Evolutionary conservation across 176 grass and related monocot genomes (phyloP).

Genomic region (Aegilops umbellulata): DNA sequence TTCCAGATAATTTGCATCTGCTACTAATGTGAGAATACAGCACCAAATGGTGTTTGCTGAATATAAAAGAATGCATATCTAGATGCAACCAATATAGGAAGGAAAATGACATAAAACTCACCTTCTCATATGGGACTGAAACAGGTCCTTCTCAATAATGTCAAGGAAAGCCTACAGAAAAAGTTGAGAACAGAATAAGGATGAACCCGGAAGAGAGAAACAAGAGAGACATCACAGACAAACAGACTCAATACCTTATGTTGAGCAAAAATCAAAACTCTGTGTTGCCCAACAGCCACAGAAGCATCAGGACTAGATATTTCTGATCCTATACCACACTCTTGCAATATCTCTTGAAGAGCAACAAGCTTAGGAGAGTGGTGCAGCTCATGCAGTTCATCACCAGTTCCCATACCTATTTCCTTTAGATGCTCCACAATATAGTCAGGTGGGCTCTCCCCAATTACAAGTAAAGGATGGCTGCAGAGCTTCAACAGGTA

Average conservation of each 20-base stretch:
- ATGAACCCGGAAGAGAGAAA: conserved; percentile 9
- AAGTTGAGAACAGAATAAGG: not conserved
- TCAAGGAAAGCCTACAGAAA: conserved; percentile 83
- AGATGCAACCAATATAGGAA: not conserved
- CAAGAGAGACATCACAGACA: not conserved
- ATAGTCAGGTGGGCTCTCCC: conserved; percentile 60
- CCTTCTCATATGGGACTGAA: conserved; percentile 92
- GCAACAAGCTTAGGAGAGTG: conserved; percentile 98
- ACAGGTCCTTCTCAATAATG: conserved; percentile 96
- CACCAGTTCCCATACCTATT: conserved; percentile 45
- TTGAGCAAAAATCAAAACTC: conserved; percentile 98
- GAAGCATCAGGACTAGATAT: conserved; percentile 78
- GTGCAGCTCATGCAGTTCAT: conserved; percentile 84
- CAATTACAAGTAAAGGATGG: conserved; percentile 86
- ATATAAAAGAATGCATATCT: not conserved
- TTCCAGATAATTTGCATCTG: conserved; percentile 9
- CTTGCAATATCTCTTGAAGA: conserved; percentile 98
- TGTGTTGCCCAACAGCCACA: conserved; percentile 59
- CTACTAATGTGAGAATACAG: not conserved
- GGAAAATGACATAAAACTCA: conserved; percentile 32
- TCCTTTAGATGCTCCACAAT: conserved; percentile 63
- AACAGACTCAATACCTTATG: conserved; percentile 66
- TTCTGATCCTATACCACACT: conserved; percentile 93
- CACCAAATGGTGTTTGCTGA: not conserved
- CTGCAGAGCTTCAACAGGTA: conserved; percentile 95